Conservation (phyloP, 2,329 filamentous ascomycete genomes). For the Colletotrichum camelliae region DNA sequence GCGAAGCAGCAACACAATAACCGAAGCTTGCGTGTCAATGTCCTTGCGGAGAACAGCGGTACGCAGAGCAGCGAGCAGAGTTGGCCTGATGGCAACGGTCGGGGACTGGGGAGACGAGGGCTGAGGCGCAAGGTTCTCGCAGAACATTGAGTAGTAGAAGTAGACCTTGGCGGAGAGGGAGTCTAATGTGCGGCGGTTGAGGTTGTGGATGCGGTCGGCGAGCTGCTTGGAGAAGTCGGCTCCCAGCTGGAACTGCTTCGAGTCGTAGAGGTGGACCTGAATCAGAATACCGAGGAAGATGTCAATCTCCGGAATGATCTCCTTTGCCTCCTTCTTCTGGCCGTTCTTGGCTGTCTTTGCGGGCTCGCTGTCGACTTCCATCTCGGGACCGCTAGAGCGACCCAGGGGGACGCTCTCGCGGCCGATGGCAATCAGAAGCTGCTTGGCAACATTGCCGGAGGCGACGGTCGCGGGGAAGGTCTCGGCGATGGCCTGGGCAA, state of each 20-base stretch:
- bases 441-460: conserved; percentile 70
- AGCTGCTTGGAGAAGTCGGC: conserved; percentile 84
- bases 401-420: conserved; percentile 70
- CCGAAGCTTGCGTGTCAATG: conserved; percentile 93
- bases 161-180: conserved; percentile 94
- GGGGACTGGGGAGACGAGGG: conserved; percentile 89
- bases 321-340: conserved; percentile 72
- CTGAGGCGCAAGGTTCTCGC: conserved; percentile 85
- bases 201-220: conserved; percentile 81
- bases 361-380: conserved; percentile 73
- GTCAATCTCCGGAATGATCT: conserved; percentile 85
- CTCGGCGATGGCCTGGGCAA: conserved; percentile 81
- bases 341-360: conserved; percentile 59
- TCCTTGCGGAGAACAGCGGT: conserved; percentile 98
- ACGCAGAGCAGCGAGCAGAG: conserved; percentile 84
- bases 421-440: conserved; percentile 73
- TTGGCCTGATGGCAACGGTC: conserved; percentile 84
- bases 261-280: conserved; percentile 89
- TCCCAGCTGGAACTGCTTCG: conserved; percentile 80
- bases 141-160: conserved; percentile 97
- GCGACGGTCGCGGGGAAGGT: conserved; percentile 70
- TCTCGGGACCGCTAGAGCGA: conserved; percentile 63
- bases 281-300: conserved; percentile 86
- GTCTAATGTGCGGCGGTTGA: conserved; percentile 94
- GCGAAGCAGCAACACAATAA: conserved; percentile 91